These are phyloP conservation scores for Asterochloris erici DNA, from an alignment of 139 green algal species.

Conservation along the genomic window DNA sequence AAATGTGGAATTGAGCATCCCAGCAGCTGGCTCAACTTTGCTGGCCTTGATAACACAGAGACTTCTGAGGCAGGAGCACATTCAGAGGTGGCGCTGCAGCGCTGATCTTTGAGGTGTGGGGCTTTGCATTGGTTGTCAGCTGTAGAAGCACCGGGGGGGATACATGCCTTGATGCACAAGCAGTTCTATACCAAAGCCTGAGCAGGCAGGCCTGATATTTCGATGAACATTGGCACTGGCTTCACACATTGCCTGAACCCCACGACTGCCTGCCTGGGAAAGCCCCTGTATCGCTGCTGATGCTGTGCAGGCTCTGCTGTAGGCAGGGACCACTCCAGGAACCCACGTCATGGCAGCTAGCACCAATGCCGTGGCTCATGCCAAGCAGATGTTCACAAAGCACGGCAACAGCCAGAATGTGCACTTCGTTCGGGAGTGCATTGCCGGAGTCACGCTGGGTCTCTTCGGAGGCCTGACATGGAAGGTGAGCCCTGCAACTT, in stretches of 20 bases:
- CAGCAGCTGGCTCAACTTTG: background rate
- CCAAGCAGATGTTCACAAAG: slow-evolving; percentile 46
- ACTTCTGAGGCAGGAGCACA: background rate
- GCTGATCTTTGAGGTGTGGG: too few species aligned
- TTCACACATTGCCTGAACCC: background rate
- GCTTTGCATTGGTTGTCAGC: too few species aligned
- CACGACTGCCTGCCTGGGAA: background rate
- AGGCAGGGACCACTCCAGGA: background rate
- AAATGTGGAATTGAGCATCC: background rate
- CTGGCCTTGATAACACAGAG: background rate
- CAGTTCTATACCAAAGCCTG: too few species aligned
- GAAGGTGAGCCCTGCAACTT: background rate
- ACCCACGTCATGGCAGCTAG: background rate
- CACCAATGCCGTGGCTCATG: slow-evolving; percentile 39
- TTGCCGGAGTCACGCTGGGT: slow-evolving; percentile 21
- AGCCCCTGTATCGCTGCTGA: background rate
- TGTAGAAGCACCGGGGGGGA: too few species aligned
- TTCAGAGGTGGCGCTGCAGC: too few species aligned
- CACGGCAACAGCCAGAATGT: slow-evolving; percentile 24
- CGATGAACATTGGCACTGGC: background rate
- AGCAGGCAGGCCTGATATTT: background rate
- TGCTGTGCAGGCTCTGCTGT: background rate
- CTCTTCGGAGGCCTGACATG: slow-evolving; percentile 10
- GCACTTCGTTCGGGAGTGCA: slow-evolving; percentile 36
- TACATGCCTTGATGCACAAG: too few species aligned